Evolutionary conservation across 129 eudicot genomes (phyloP), one percentile per base, ranked within the genome.

Genomic region (Centella asiatica): DNA sequence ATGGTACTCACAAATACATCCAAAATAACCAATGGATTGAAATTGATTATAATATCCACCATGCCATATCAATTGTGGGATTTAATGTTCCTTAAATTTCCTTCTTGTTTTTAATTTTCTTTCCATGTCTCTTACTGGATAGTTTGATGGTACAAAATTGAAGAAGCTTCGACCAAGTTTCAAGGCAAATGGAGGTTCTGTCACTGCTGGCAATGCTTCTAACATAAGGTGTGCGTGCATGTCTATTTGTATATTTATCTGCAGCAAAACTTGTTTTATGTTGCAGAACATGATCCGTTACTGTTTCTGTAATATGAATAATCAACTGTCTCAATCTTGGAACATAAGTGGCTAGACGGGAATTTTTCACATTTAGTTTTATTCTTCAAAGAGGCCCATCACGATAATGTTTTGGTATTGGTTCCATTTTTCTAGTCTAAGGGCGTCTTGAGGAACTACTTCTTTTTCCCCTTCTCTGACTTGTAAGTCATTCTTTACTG

Each of bases 131-230:
- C 57, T 20, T 44, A 47, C 24, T 45, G 47, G 62, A 44, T 72
- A 90, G 98, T 92, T 87, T 79, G 94, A 92, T 78, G 90, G 82
- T 48, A 65, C 76, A 14, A 92, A 77, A 53, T 42, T 92, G 56
- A 84, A 81, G 73, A 80, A 76, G 66, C 92, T 92, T 64, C 66
- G 80, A 56, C 95, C 96, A 64, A 92, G 90, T 78, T 92, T 92
- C 78, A 87, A 92, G 85, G 73, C 65, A 40, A 57, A 79, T 60
- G 94, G 93, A 52, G 97, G 98, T 62, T 63, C 98, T 63, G 95
- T 92, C 50, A 92, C 98, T 37, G 98, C 98, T 27, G 98, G 98
- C 67, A 92, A 92, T 78, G 88, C 98, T 74, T 92, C 98, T 31
- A 80, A 65, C 55, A 80, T 92, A 77, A 90, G 95, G 98, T 90